Evolutionary conservation across 805 yeast genomes (phyloP), one percentile per base, ranked within the genome.

Genomic region (Schwanniomyces occidentalis): DNA sequence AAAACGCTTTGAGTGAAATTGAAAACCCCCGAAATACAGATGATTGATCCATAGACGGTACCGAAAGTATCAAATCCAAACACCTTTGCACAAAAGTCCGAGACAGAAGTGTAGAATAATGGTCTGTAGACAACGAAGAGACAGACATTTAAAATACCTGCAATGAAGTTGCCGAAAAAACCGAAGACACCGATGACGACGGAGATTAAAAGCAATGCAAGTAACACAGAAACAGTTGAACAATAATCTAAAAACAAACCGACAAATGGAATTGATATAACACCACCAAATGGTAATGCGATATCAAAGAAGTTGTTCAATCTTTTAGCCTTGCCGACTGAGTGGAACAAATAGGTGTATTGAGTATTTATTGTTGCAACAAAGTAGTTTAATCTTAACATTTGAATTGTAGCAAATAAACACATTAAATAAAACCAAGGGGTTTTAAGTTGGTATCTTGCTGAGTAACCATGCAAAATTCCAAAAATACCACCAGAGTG

Each of bases 1-100:
- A 76, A 62, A 9, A 57, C 46, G 16, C 69, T 57, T 50, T 76
- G 82, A 25, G 61, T 52, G 41, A 69, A 72, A 49, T 76, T 76
- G 51, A 73, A 54, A 12, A 73, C 43, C 23, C 82, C 82, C 1
- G 80, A 68, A 16, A 72, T 58, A 27, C 78, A 70, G 58, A 75
- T 73, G 20, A 75, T 72, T 13, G 76, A 56, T n/a, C 81, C 81
- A 46, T 76, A 76, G 18, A 76, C 70, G 1, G 78, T 72, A 24
- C 84, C 82, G 51, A 76, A 74, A 8, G 82, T 75, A 47, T 76
- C 80, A 44, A 73, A 70, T 1, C 84, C 83, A 52, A 78, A 80
- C 30, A 75, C 80, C 52, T 80, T 80, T 17, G 84, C 80, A 48
- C 81, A 76, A 49, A 66, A 72, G 49, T 76, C 82, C 3, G 77